These are phyloP conservation scores for Xylaria acuta DNA, from an alignment of 495 filamentous ascomycete species.

Conservation along the genomic window DNA sequence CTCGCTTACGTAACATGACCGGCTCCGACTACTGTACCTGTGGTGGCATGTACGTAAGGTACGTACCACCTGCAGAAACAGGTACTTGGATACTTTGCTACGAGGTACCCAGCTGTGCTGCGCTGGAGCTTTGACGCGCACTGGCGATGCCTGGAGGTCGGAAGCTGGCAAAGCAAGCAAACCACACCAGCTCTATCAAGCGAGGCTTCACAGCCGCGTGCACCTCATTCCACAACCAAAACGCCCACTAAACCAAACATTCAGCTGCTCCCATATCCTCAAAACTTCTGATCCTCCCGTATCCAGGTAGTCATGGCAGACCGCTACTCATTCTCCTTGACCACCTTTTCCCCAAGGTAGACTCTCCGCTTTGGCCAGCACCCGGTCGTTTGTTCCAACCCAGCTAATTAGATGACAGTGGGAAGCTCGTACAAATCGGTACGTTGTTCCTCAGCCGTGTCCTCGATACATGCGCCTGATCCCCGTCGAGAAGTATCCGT, in stretches of 20 bases:
- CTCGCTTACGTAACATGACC: not conserved
- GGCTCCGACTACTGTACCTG: not conserved
- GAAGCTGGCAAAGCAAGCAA: slow-evolving; percentile 19
- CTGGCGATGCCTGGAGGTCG: slow-evolving; percentile 30
- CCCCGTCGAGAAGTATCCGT: not conserved
- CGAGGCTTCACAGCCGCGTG: slow-evolving; percentile 27
- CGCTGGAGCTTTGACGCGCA: slow-evolving; percentile 28
- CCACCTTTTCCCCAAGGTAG: slow-evolving; percentile 99
- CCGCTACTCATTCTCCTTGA: slow-evolving; percentile 98
- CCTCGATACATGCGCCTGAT: slow-evolving; percentile 15
- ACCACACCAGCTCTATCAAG: slow-evolving; percentile 21
- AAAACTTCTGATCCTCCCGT: slow-evolving; percentile 16
- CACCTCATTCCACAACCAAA: slow-evolving; percentile 16
- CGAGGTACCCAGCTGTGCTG: not conserved
- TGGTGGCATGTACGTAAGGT: not conserved
- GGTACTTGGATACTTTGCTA: slow-evolving; percentile 12
- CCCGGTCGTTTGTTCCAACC: slow-evolving; percentile 24
- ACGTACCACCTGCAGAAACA: not conserved
- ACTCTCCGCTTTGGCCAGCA: slow-evolving; percentile 37
- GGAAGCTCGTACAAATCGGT: slow-evolving; percentile 91
- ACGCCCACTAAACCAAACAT: slow-evolving; percentile 16
- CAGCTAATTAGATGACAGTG: slow-evolving; percentile 72
- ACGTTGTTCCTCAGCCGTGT: slow-evolving; percentile 36
- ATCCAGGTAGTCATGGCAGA: slow-evolving; percentile 76
- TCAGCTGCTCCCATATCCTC: slow-evolving; percentile 9